These are phyloP conservation scores for Panicum hallii DNA, from an alignment of 202 grass and related monocot genomes.

Conservation along the genomic window DNA sequence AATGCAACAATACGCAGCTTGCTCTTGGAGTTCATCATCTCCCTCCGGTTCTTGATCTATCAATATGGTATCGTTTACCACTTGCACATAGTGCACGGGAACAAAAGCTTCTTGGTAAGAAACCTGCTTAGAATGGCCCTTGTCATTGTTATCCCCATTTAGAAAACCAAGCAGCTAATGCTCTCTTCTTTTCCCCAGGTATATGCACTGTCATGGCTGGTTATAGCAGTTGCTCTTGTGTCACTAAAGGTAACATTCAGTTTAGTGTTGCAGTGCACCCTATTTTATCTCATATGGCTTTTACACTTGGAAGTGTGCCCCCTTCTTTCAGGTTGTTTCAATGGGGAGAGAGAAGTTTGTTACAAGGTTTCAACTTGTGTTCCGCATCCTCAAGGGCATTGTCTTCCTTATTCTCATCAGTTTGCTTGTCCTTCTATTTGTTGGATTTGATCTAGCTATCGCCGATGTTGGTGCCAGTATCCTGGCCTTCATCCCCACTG, in stretches of 20 bases:
- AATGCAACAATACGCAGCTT: slow-evolving; percentile 70
- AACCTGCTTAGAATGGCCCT: slow-evolving; percentile 24
- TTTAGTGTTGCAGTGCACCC: slow-evolving; percentile 21
- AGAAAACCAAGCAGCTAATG: slow-evolving; percentile 32
- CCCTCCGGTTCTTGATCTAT: slow-evolving; percentile 89
- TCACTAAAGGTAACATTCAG: slow-evolving; percentile 76
- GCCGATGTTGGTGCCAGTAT: slow-evolving; percentile 80
- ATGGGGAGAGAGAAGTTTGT: slow-evolving; percentile 85
- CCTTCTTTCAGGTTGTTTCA: slow-evolving; percentile 77
- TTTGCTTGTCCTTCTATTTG: slow-evolving; percentile 75
- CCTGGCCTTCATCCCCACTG: slow-evolving; percentile 89
- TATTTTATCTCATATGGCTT: slow-evolving; percentile 11
- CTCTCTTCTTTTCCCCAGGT: slow-evolving; percentile 54
- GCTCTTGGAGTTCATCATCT: slow-evolving; percentile 78
- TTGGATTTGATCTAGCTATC: slow-evolving; percentile 65
- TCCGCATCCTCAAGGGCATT: slow-evolving; percentile 92
- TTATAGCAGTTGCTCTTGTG: slow-evolving; percentile 72
- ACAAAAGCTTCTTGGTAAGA: slow-evolving; percentile 79
- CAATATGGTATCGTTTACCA: slow-evolving; percentile 99
- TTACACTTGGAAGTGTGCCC: neutral
- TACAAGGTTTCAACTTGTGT: slow-evolving; percentile 85
- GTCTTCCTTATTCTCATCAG: slow-evolving; percentile 77
- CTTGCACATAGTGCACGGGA: slow-evolving; percentile 75
- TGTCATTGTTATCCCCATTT: slow-evolving; percentile 13
- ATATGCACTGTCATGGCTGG: slow-evolving; percentile 93